Evolutionary conservation across 495 filamentous ascomycete genomes (phyloP).

Genomic region (Hyaloscypha finlandica): DNA sequence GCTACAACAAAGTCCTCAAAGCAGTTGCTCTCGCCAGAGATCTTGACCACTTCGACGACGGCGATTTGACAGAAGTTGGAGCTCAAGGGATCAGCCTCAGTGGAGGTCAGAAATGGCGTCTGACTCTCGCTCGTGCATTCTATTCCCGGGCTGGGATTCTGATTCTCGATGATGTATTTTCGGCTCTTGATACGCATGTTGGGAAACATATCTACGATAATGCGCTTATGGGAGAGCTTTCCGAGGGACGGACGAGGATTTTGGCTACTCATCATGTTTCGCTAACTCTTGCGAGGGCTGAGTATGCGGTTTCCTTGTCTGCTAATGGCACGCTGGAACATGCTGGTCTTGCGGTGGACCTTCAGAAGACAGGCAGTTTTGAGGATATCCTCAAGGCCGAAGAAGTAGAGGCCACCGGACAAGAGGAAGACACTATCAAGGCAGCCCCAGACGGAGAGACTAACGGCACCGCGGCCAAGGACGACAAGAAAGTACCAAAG

Average conservation of each 20-base stretch:
- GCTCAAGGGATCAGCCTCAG: slow-evolving; percentile 70
- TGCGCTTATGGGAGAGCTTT: slow-evolving; percentile 50
- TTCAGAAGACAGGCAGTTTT: slow-evolving; percentile 30
- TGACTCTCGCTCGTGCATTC: slow-evolving; percentile 69
- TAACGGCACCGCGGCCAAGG: slow-evolving; percentile 6
- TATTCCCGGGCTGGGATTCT: slow-evolving; percentile 67
- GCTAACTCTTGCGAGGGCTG: slow-evolving; percentile 29
- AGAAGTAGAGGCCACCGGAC: slow-evolving; percentile 1
- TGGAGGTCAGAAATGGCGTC: slow-evolving; percentile 70
- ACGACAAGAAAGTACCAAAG: slow-evolving; percentile 13
- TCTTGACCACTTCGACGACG: slow-evolving; percentile 61
- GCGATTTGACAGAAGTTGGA: slow-evolving; percentile 70
- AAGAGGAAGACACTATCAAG: slow-evolving; percentile 1
- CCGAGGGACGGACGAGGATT: slow-evolving; percentile 49
- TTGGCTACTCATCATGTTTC: slow-evolving; percentile 53
- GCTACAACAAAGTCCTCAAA: slow-evolving; percentile 57
- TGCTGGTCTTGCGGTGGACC: slow-evolving; percentile 42
- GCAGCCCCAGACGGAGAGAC: slow-evolving; percentile 6
- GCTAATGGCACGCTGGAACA: slow-evolving; percentile 52
- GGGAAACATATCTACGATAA: slow-evolving; percentile 49
- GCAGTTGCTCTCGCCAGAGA: slow-evolving; percentile 67
- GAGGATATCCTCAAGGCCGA: slow-evolving; percentile 21
- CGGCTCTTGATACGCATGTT: slow-evolving; percentile 59
- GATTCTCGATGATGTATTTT: slow-evolving; percentile 70
- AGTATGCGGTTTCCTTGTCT: slow-evolving; percentile 41